Evolutionary conservation across 1,284 basidiomycete species (phyloP), one percentile per base, ranked within the genome.

Genomic region (Vanrija sp.): DNA sequence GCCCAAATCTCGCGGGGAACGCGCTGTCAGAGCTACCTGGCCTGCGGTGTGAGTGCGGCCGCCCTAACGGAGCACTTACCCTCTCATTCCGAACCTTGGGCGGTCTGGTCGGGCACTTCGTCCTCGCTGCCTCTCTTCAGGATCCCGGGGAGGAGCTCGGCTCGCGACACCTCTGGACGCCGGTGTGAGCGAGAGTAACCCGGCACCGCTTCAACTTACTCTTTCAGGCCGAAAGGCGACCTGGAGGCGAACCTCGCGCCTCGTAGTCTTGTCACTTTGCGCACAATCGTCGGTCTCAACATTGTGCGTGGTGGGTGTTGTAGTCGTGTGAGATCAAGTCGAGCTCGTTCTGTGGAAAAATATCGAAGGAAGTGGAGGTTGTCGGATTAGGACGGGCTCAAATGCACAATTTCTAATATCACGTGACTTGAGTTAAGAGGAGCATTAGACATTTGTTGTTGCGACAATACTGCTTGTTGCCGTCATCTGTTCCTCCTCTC

Each of bases 221-320:
- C 31, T 31, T 31, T 31, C 2, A 31, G 31, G 31, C 31, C 31
- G 31, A 31, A 31, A 9, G 31, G 31, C 10, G 31, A 31, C 9
- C 31, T 9, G 12, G 31, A 31, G 2, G 31, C 31, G 12, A 31
- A 31, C 12, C 31, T 12, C 12, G 15, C 31, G 31, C 31, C 31
- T 14, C 12, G 31, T 31, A 31, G 2, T 5, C 31, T 8, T 14
- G 31, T 31, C 31, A 57, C 44, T 36, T 59, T 60, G 20, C 61
- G 48, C 19, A 54, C 53, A n/a, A 64, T 25, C 20, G 41, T 51
- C n/a, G 56, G 46, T 12, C 58, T 49, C 54, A 63, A 37, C 62
- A 66, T 63, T 7, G 43, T 47, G 35, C 23, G 31, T 31, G 31
- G 31, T 27, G 31, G 4, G 18, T 23, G 45, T 36, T 37, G 41